Percentiles rank a stretch among this genome's conserved stretches.
Conservation (phyloP, 768 basidiomycete genomes). For the Cytidiella melzeri region DNA sequence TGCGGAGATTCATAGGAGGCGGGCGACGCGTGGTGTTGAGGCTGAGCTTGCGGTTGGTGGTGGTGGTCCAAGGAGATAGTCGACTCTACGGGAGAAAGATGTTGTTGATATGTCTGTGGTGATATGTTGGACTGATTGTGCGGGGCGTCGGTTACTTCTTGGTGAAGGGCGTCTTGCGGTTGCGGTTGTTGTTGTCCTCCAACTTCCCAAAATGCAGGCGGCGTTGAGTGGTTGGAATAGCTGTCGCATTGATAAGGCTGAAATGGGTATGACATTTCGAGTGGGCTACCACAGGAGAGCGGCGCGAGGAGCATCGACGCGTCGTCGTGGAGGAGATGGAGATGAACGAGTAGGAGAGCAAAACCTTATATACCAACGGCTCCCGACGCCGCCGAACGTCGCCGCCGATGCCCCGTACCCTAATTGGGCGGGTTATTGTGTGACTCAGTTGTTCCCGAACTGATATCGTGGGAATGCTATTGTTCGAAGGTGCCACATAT, state of each 20-base stretch:
- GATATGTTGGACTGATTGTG: slow-evolving; percentile 1
- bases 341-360: background rate
- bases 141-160: background rate
- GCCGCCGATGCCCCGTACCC: slow-evolving; percentile 2
- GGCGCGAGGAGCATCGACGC: background rate
- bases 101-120: background rate
- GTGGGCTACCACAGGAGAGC: background rate
- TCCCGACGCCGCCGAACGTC: slow-evolving; percentile 7
- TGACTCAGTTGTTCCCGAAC: background rate
- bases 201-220: background rate
- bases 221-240: background rate
- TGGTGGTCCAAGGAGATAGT: background rate
- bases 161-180: background rate
- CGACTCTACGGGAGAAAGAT: background rate
- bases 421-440: slow-evolving; percentile 3
- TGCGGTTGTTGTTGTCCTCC: slow-evolving; percentile 1
- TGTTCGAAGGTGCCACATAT: background rate
- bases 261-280: background rate
- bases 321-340: slow-evolving; percentile 1
- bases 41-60: background rate
- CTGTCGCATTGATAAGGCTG: too few relatives aligned
- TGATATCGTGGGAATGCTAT: slow-evolving; percentile 2
- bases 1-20: slow-evolving; percentile 3
- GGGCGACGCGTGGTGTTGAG: background rate
- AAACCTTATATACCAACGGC: background rate